Evolutionary conservation across 805 yeast genomes (phyloP).

Genomic region (Saturnispora besseyi): DNA sequence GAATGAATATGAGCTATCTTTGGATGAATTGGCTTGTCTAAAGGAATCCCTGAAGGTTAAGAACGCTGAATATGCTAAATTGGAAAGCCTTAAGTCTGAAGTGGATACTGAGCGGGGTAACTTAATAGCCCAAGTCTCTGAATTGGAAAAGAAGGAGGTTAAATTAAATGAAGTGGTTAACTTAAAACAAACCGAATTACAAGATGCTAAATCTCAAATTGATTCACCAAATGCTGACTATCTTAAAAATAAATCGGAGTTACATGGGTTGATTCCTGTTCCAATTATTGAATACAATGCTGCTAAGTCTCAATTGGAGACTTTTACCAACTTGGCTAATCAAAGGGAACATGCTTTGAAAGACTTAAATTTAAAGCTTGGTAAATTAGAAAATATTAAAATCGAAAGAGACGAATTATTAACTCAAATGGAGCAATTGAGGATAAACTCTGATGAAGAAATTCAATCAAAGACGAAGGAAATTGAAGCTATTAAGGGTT

Average conservation of each 20-base stretch:
- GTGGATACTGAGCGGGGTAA: conserved; percentile 6
- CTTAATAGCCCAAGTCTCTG: background rate
- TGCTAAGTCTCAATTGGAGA: background rate
- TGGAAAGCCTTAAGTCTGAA: background rate
- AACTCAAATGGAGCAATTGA: background rate
- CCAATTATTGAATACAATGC: conserved; percentile 10
- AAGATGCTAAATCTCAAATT: background rate
- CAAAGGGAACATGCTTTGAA: background rate
- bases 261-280: conserved; percentile 11
- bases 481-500: background rate
- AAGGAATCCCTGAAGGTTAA: conserved; percentile 5
- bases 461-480: background rate
- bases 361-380: background rate
- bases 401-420: background rate
- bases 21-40: background rate
- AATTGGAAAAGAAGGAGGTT: background rate
- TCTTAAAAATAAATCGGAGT: conserved; percentile 12
- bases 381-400: background rate
- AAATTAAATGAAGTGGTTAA: background rate
- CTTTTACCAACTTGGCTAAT: background rate
- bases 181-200: background rate
- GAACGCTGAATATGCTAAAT: background rate
- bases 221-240: conserved; percentile 16
- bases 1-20: background rate
- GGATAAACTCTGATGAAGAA: background rate